phyloP scores from a whole-genome alignment of 164 flowering plant genomes.

The Vitis cinerea region DNA sequence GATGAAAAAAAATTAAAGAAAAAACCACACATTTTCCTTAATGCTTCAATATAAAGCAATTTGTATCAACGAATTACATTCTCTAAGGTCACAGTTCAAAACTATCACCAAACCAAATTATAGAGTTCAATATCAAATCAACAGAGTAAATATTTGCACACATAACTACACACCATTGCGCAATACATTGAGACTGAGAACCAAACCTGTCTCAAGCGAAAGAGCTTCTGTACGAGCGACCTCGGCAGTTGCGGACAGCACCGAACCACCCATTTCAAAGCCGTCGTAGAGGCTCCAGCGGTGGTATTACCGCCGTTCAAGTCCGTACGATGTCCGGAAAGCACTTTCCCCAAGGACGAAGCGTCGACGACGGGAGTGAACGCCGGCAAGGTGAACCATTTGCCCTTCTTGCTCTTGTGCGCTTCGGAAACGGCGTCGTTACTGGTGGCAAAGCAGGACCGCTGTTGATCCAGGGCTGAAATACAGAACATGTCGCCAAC shows the following conservation, averaged over 20 bases:
- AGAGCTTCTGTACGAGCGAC: conserved; percentile 84
- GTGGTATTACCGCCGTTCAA: neutral
- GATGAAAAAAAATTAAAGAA: too few species aligned
- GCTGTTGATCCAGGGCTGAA: neutral
- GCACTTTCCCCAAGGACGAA: conserved; percentile 35
- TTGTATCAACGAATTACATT: too few species aligned
- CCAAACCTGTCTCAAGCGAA: conserved; percentile 86
- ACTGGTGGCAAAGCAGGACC: conserved; percentile 6
- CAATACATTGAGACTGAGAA: too few species aligned
- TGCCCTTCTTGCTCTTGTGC: conserved; percentile 18
- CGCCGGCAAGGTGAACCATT: conserved; percentile 74
- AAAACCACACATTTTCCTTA: too few species aligned
- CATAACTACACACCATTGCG: too few species aligned
- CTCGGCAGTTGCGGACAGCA: conserved; percentile 89
- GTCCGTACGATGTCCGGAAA: conserved; percentile 18
- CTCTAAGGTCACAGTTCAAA: too few species aligned
- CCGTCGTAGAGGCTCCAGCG: conserved; percentile 39
- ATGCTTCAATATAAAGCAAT: too few species aligned
- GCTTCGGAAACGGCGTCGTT: neutral
- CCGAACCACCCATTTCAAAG: conserved; percentile 77
- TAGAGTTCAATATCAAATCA: too few species aligned
- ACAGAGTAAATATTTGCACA: too few species aligned
- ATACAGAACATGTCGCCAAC: neutral
- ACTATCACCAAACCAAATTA: too few species aligned
- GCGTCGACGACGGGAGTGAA: conserved; percentile 35